Base-by-base conservation (phyloP, 108 stramenopile genomes). In the Skeletonema marinoi region DNA sequence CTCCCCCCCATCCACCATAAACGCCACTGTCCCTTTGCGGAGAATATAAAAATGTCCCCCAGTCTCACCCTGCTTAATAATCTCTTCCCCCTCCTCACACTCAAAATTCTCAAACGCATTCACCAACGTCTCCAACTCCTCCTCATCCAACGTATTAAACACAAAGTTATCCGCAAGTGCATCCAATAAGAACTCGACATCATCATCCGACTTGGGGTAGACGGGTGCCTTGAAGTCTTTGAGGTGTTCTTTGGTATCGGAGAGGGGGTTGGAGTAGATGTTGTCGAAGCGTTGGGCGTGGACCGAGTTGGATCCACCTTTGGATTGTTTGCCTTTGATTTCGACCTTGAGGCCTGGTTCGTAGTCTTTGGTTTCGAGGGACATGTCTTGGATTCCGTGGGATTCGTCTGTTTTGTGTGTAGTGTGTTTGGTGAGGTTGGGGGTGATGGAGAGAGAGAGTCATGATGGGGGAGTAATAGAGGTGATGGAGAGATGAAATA, bases 21-120 rank as follows among this genome's bases (percentile, higher is more conserved):
- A 89, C 33, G 86, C 75, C 9, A 90, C 91, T 1, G 60, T 68
- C 0, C 89, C 89, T 5, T 44, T 60, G 0, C 80, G 38, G 16
- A 88, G 21, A 1, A 88, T 87, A 67, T 88, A 90, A 73, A 90
- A 90, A 61, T 76, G 75, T 30, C 88, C 87, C 1, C 87, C 89
- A 13, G 70, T 66, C 11, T 86, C 84, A 25, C 88, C 89, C 69
- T 97, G 87, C 6, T 68, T 39, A 38, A 93, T 88, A 31, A 93
- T 80, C 11, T 33, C 72, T 0, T 76, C 75, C 17, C 89, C 88
- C 2, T 32, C 44, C 33, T 80, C 31, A 32, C 72, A 81, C 36
- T 72, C 74, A 30, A 69, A 66, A 56, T 66, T 78, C 58, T 88
- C 85, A 70, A 96, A 92, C 10, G 88, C 89, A 58, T 83, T 83